Evolutionary conservation across 2,329 filamentous ascomycete genomes (phyloP).

Genomic region (Westerdykella aurantiaca): DNA sequence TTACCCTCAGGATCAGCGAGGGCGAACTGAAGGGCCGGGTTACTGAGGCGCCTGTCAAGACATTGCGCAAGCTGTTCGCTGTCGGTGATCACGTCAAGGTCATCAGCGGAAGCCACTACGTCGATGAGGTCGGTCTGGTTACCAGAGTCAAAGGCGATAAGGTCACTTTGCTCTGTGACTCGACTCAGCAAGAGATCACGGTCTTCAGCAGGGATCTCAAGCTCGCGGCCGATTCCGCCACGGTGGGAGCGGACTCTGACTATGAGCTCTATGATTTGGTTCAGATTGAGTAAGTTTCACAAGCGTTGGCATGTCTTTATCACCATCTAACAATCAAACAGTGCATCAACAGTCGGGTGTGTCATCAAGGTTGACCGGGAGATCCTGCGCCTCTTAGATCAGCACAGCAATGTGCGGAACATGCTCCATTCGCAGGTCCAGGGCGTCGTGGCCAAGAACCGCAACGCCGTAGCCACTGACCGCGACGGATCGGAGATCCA

Average conservation of each 20-base stretch:
- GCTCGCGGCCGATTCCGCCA: slow-evolving; percentile 86
- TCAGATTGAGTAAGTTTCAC: slow-evolving; percentile 66
- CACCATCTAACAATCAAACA: slow-evolving; percentile 16
- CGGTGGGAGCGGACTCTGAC: slow-evolving; percentile 76
- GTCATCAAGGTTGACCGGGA: slow-evolving; percentile 95
- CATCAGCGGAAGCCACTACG: slow-evolving; percentile 88
- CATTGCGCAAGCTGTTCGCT: slow-evolving; percentile 85
- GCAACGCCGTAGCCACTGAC: slow-evolving; percentile 84
- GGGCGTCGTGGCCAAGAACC: slow-evolving; percentile 77
- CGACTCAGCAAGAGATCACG: slow-evolving; percentile 87
- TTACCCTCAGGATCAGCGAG: slow-evolving; percentile 78
- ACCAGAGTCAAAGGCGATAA: slow-evolving; percentile 88
- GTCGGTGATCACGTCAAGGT: slow-evolving; percentile 98
- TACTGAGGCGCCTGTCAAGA: slow-evolving; percentile 89
- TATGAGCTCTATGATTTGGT: slow-evolving; percentile 91
- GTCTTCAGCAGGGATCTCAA: slow-evolving; percentile 97
- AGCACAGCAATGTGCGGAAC: slow-evolving; percentile 75
- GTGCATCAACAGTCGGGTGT: slow-evolving; percentile 81
- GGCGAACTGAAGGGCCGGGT: slow-evolving; percentile 75
- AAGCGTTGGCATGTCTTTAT: background rate
- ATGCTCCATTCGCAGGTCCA: slow-evolving; percentile 87
- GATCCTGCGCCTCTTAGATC: slow-evolving; percentile 81
- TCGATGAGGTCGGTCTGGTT: slow-evolving; percentile 95
- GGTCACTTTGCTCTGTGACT: slow-evolving; percentile 88
- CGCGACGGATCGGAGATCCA: slow-evolving; percentile 90